Percentiles rank a stretch among this genome's conserved stretches.
Conservation (phyloP, 306 rosid species). For the Canavalia gladiata region DNA sequence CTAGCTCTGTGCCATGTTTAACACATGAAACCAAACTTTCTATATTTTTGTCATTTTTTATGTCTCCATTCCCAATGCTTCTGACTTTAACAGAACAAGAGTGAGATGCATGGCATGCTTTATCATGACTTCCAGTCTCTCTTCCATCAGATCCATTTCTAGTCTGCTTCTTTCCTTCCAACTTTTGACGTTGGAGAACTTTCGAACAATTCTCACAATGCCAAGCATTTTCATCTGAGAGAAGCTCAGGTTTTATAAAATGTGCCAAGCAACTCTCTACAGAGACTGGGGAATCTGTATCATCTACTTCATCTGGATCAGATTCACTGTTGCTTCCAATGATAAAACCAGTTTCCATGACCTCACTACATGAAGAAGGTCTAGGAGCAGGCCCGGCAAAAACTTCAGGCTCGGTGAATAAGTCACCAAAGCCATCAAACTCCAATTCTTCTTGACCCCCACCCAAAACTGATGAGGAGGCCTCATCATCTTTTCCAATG, state of each 20-base stretch:
- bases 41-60: conserved; percentile 41
- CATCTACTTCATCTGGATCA: conserved; percentile 97
- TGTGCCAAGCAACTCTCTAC: conserved; percentile 89
- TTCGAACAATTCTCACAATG: conserved; percentile 92
- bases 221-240: conserved; percentile 90
- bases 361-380: conserved; percentile 65
- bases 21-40: conserved; percentile 52
- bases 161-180: conserved; percentile 53
- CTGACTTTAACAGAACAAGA: conserved; percentile 50
- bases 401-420: conserved; percentile 89
- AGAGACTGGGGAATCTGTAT: conserved; percentile 85
- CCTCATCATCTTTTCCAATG: conserved; percentile 64
- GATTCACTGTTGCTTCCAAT: conserved; percentile 74
- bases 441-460: conserved; percentile 67
- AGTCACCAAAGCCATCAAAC: conserved; percentile 84
- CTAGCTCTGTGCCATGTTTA: conserved; percentile 47
- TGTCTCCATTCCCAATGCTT: conserved; percentile 55
- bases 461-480: conserved; percentile 64
- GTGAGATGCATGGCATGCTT: conserved; percentile 42
- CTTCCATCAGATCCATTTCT: conserved; percentile 58
- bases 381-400: conserved; percentile 72
- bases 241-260: conserved; percentile 93
- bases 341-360: conserved; percentile 58
- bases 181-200: conserved; percentile 57
- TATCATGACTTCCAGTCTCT: conserved; percentile 53